Percentiles rank a stretch among this genome's conserved stretches.
phyloP scores from a whole-genome alignment of 352 stramenopile genomes.

The Phytophthora cactorum region DNA sequence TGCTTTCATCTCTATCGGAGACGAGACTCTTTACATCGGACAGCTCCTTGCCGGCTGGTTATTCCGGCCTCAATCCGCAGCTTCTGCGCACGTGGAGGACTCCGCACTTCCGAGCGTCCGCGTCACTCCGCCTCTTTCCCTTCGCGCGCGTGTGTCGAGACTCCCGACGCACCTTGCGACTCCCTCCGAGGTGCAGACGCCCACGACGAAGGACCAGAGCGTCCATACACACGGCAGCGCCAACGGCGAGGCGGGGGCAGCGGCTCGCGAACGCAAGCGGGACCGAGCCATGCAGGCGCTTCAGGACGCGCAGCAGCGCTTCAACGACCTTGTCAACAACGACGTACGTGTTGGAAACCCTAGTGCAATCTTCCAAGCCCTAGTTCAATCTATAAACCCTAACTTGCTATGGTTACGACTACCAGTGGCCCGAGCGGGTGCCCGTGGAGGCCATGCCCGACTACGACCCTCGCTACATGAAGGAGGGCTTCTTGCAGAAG shows the following conservation, averaged over 20 bases:
- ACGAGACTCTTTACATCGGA: constrained; percentile 15
- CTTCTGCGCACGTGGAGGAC: constrained; percentile 30
- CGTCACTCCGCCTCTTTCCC: constrained; percentile 35
- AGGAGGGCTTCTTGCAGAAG: constrained; percentile 88
- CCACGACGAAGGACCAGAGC: constrained; percentile 38
- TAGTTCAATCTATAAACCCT: background rate
- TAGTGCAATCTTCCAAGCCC: background rate
- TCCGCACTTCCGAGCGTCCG: background rate
- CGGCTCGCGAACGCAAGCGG: constrained; percentile 52
- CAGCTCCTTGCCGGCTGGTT: constrained; percentile 5
- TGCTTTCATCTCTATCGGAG: background rate
- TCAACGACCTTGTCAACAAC: constrained; percentile 81
- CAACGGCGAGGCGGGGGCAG: constrained; percentile 23
- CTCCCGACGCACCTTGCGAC: background rate
- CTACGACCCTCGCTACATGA: constrained; percentile 75
- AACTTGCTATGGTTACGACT: constrained; percentile 9
- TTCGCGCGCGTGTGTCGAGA: constrained; percentile 15
- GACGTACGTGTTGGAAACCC: constrained; percentile 48
- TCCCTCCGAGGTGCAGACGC: constrained; percentile 9
- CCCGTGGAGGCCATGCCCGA: constrained; percentile 51
- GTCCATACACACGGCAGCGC: constrained; percentile 17
- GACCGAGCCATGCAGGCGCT: constrained; percentile 73
- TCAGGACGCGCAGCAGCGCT: constrained; percentile 79
- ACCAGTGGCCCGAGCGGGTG: constrained; percentile 63
- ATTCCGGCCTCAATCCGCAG: constrained; percentile 13